These are phyloP conservation scores for Albatrellus ellisii DNA, from an alignment of 768 basidiomycete genomes.

Conservation along the genomic window DNA sequence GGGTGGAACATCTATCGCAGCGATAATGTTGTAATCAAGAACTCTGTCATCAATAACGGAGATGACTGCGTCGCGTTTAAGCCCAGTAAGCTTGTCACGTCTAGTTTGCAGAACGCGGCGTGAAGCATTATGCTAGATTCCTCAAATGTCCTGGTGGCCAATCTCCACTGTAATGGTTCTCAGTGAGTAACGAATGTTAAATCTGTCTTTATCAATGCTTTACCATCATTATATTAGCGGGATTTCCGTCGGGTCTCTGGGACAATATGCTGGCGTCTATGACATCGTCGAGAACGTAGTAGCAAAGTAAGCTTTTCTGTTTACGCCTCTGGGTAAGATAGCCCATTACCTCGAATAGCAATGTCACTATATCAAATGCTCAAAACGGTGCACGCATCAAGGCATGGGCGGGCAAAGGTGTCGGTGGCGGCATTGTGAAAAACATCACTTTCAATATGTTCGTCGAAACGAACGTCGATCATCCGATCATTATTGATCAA, in stretches of 20 bases:
- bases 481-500: constrained; percentile 48
- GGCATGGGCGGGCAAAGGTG: constrained; percentile 46
- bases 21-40: constrained; percentile 31
- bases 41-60: constrained; percentile 39
- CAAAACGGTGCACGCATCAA: constrained; percentile 60
- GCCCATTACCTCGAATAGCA: constrained; percentile 19
- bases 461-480: constrained; percentile 38
- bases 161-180: constrained; percentile 46
- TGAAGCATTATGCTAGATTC: constrained; percentile 20
- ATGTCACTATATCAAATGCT: constrained; percentile 47
- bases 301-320: constrained; percentile 25
- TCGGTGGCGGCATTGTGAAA: constrained; percentile 44
- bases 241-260: constrained; percentile 47
- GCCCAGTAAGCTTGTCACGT: constrained; percentile 24
- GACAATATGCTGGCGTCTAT: constrained; percentile 33
- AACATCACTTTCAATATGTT: constrained; percentile 44
- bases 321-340: neutral
- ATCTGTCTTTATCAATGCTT: neutral
- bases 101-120: neutral
- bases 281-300: constrained; percentile 53
- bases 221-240: constrained; percentile 24
- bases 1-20: constrained; percentile 55
- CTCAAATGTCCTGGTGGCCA: constrained; percentile 42
- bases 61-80: constrained; percentile 53
- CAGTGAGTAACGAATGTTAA: constrained; percentile 25